Conservation (phyloP, 768 basidiomycete genomes). For the Pisolithus marmoratus region DNA sequence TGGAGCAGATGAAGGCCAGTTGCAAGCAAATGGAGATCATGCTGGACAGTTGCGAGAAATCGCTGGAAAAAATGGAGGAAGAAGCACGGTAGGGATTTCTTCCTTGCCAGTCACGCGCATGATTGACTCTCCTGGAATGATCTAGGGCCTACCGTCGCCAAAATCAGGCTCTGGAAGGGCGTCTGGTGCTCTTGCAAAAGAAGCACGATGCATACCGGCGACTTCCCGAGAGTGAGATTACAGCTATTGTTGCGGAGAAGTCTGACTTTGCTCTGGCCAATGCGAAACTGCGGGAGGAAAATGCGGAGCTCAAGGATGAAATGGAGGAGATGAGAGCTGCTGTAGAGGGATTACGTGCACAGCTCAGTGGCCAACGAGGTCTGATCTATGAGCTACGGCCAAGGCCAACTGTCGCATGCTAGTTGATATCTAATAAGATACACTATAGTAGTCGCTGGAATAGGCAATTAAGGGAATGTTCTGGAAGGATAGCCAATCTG, state of each 20-base stretch:
- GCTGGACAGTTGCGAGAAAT: constrained; percentile 51
- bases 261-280: constrained; percentile 44
- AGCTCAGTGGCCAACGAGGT: constrained; percentile 42
- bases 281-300: constrained; percentile 51
- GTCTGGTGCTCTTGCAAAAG: constrained; percentile 41
- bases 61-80: constrained; percentile 50
- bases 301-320: constrained; percentile 47
- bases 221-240: constrained; percentile 37
- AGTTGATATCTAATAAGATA: background rate
- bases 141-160: constrained; percentile 51
- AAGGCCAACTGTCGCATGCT: constrained; percentile 25
- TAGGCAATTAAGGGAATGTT: constrained; percentile 32
- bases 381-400: constrained; percentile 43
- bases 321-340: constrained; percentile 65
- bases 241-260: constrained; percentile 43
- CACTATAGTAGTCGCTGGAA: constrained; percentile 17
- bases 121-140: background rate
- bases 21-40: constrained; percentile 64
- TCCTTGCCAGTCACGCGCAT: background rate
- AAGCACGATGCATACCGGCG: constrained; percentile 33
- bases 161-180: constrained; percentile 58
- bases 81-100: constrained; percentile 45
- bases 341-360: constrained; percentile 60
- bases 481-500: constrained; percentile 23
- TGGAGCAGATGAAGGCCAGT: constrained; percentile 49